Conservation (phyloP, 305 asterid genomes). For the Fraxinus xanthoxyloides region DNA sequence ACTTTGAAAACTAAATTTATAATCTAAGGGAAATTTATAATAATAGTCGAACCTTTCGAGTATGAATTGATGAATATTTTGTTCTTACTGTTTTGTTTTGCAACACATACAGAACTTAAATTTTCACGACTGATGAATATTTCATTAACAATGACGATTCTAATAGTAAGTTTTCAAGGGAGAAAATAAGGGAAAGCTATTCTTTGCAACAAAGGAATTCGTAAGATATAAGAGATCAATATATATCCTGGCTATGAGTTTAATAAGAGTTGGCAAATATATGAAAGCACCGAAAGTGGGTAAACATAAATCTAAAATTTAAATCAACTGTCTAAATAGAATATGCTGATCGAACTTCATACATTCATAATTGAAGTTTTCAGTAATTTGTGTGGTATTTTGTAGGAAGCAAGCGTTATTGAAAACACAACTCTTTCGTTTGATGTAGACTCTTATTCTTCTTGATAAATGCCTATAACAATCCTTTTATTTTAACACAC, state of each 20-base stretch:
- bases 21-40: not conserved
- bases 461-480: not conserved
- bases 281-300: conserved; percentile 8
- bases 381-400: not conserved
- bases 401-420: not conserved
- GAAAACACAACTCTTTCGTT: not conserved
- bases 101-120: not conserved
- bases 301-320: conserved; percentile 7
- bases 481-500: not conserved
- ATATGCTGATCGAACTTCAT: not conserved
- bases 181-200: not conserved
- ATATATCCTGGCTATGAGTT: not conserved
- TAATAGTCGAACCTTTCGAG: not conserved
- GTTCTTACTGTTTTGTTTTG: not conserved
- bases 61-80: not conserved
- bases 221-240: not conserved
- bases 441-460: not conserved
- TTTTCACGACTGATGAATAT: not conserved
- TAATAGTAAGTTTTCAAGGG: not conserved
- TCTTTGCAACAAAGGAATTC: not conserved
- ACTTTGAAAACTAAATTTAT: not conserved
- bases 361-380: not conserved
- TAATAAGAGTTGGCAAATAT: conserved; percentile 3
- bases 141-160: not conserved
- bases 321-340: conserved; percentile 6